These are phyloP conservation scores for Massarina eburnea DNA, from an alignment of 2,329 filamentous ascomycete genomes.

Conservation along the genomic window DNA sequence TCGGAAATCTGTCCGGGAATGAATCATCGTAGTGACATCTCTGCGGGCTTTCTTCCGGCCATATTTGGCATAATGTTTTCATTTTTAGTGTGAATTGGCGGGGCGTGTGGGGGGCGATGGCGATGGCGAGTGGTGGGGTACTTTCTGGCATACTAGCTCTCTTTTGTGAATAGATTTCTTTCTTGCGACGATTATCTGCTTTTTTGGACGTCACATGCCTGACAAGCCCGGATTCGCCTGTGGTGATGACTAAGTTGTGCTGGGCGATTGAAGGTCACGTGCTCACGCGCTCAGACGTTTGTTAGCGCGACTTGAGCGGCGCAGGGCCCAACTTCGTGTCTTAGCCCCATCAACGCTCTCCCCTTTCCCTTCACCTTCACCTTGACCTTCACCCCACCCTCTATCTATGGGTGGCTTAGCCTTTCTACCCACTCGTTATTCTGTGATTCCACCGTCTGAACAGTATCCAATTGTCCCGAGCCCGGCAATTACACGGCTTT, in stretches of 20 bases:
- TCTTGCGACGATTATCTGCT: too few species aligned
- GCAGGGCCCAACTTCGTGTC: too few species aligned
- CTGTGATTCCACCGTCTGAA: too few species aligned
- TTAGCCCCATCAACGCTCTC: background rate
- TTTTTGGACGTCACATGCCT: too few species aligned
- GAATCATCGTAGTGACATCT: background rate
- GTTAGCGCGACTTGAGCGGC: too few species aligned
- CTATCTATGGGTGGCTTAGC: background rate
- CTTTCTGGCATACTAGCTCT: constrained; percentile 4
- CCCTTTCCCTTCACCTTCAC: background rate
- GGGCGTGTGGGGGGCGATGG: background rate
- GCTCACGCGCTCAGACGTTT: too few species aligned
- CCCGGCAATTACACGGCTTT: background rate
- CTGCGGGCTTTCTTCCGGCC: background rate
- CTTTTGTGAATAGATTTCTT: constrained; percentile 7
- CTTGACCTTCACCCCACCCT: background rate
- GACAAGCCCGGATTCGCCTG: too few species aligned
- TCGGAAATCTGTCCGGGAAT: background rate
- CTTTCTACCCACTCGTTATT: background rate
- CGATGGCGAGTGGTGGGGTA: background rate
- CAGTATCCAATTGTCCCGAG: too few species aligned
- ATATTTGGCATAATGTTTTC: constrained; percentile 3
- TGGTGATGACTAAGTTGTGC: too few species aligned
- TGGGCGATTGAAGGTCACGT: too few species aligned
- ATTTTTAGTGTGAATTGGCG: constrained; percentile 6